Evolutionary conservation across 441 rosid species (phyloP).

Genomic region (Euphorbia celastroides): DNA sequence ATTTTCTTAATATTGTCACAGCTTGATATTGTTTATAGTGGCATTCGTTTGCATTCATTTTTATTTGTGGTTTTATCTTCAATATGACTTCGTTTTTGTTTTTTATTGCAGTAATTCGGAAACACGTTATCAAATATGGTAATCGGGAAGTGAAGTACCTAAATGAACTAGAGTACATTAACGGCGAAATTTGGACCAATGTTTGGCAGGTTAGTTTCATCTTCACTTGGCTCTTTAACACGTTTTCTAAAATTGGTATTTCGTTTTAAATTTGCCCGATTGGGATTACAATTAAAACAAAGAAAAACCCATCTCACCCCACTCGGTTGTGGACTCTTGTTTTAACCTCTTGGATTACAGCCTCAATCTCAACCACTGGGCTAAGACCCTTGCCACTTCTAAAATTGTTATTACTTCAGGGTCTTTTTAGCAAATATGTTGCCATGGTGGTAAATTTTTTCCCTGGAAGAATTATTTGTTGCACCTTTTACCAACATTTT

Average conservation of each 20-base stretch:
- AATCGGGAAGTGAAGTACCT: slow-evolving; percentile 59
- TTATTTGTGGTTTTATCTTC: not conserved
- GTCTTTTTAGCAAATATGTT: not conserved
- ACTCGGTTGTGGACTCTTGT: too few species aligned
- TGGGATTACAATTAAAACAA: too few species aligned
- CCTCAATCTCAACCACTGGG: too few species aligned
- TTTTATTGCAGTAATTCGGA: slow-evolving; percentile 47
- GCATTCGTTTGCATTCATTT: not conserved
- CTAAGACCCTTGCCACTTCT: too few species aligned
- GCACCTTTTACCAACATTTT: not conserved
- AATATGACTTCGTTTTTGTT: slow-evolving; percentile 4
- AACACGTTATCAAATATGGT: slow-evolving; percentile 50
- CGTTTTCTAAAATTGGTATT: not conserved
- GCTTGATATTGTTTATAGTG: slow-evolving; percentile 3
- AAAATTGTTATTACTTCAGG: not conserved
- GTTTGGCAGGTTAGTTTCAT: slow-evolving; percentile 67
- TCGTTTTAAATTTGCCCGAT: too few species aligned
- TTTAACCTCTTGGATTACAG: too few species aligned
- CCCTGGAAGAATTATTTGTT: not conserved
- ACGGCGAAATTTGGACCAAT: slow-evolving; percentile 96
- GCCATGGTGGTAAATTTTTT: slow-evolving; percentile 2
- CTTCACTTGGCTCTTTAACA: not conserved
- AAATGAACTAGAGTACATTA: slow-evolving; percentile 81
- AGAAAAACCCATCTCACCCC: too few species aligned
- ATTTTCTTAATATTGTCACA: not conserved